Evolutionary conservation across 768 basidiomycete genomes (phyloP), one percentile per base, ranked within the genome.

Genomic region (Asterophora parasitica): DNA sequence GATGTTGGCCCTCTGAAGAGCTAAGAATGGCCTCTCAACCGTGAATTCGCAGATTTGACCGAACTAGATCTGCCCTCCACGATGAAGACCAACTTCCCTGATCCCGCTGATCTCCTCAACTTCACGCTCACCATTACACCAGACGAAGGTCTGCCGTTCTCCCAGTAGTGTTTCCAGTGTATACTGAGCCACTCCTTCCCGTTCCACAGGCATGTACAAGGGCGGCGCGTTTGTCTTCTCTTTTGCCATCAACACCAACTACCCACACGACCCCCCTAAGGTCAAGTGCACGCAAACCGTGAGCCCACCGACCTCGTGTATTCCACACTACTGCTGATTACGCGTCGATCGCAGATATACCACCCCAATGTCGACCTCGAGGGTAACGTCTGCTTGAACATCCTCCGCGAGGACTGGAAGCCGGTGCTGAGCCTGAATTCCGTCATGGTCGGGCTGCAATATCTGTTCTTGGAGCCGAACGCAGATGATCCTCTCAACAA

Each of bases 341-440:
- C 42, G 23, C 17, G 23, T 28, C 27, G 7, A 35, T 23, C 16
- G 30, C 42, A 98, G 95, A 97, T 98, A 62, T 99, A 99, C 66
- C 96, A 99, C 65, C 96, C 96, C 0, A 99, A 99, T 61, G 86
- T 99, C 44, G 96, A 99, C 66, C 78, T 96, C 31, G 92, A 97
- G 63, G 96, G 96, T 37, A 98, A 98, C 58, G 95, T 99, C 38
- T 99, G 96, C 73, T 67, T 99, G 58, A 98, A 98, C 69, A 97
- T 98, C 64, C 79, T 98, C 49, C 83, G 96, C 64, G 96, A 99
- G 73, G 96, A 99, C 70, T 99, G 96, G 96, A 99, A 99, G 63
- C 96, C 96, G 4, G 96, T 99, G 3, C 74, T 99, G 36, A 98
- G 97, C 67, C 76, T 99, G 44, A 97, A 93, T 65, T 91, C 94